Evolutionary conservation across 2,329 filamentous ascomycete genomes (phyloP), one percentile per base, ranked within the genome.

Genomic region (Xylaria sp.): DNA sequence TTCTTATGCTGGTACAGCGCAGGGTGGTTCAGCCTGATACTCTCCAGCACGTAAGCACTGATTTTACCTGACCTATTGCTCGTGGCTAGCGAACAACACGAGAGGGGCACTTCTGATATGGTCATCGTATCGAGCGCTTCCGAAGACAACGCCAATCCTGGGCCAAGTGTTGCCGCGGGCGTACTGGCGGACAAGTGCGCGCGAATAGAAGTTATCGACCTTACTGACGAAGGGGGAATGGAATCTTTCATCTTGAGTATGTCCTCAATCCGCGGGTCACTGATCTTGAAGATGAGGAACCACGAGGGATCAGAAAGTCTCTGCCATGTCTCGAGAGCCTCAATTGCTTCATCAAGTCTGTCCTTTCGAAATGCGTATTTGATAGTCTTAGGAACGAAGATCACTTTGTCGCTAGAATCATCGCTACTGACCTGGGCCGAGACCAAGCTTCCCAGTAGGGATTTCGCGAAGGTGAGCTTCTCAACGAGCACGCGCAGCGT

Each of bases 281-380:
- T 12, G n/a, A 58, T 57, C 9, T 37, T 59, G 11, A 57, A 38
- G 8, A 57, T 59, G 35, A 64, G 42, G 28, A 56, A 61, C 61
- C 61, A 64, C 14, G 57, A 51, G 9, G 57, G 61, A 28, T 64
- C 45, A 3, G 43, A 60, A 17, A 60, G 19, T n/a, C 42, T 4
- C 35, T 60, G 57, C 61, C 57, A 64, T 9, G 28, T 31, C 57
- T 64, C 61, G 4, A 61, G 50, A 3, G 33, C 43, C 9, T 60
- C 37, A 12, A 61, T 64, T 8, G 57, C 61, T 31, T 51, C 40
- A 33, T 60, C 51, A 21, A 64, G 23, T 4, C 31, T 31, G 2
- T 54, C 40, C 33, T 64, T 60, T 23, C 23, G n/a, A 2, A 51
- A 45, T 12, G 54, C 54, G 37, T 59, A 63, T 21, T 50, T 57